Percentiles rank a stretch among this genome's conserved stretches.
Conservation (phyloP, 2,329 filamentous ascomycete genomes). For the Microdochium paspali region DNA sequence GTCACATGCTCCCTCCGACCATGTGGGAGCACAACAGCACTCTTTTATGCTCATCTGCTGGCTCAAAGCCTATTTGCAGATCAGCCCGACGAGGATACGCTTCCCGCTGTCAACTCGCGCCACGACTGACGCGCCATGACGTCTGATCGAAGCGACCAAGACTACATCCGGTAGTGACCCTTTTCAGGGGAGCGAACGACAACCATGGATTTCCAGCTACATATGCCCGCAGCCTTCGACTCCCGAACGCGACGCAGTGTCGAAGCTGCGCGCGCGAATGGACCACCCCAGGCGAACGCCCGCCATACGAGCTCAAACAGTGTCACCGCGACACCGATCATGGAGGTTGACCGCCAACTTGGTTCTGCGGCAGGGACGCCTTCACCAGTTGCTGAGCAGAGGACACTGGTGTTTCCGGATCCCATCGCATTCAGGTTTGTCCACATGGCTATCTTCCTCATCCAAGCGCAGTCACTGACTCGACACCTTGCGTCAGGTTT, state of each 20-base stretch:
- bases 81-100: no score
- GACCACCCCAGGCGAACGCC: not conserved
- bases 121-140: not conserved
- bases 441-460: not conserved
- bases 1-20: not conserved
- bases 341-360: not conserved
- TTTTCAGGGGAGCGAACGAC: not conserved
- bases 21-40: no score
- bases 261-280: not conserved
- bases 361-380: conserved; percentile 3
- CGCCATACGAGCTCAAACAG: not conserved
- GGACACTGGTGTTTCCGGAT: conserved; percentile 47
- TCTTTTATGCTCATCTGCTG: no score
- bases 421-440: conserved; percentile 45
- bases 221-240: not conserved
- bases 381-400: conserved; percentile 21
- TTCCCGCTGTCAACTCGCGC: not conserved
- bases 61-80: no score
- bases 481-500: conserved; percentile 38
- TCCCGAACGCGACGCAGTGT: not conserved
- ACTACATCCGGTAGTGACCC: not conserved
- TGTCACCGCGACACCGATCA: not conserved
- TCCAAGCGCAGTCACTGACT: not conserved
- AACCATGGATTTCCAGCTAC: not conserved
- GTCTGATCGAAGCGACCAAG: not conserved